phyloP scores from a whole-genome alignment of 176 grass and related monocot species.

The Cenchrus fungigraminus region DNA sequence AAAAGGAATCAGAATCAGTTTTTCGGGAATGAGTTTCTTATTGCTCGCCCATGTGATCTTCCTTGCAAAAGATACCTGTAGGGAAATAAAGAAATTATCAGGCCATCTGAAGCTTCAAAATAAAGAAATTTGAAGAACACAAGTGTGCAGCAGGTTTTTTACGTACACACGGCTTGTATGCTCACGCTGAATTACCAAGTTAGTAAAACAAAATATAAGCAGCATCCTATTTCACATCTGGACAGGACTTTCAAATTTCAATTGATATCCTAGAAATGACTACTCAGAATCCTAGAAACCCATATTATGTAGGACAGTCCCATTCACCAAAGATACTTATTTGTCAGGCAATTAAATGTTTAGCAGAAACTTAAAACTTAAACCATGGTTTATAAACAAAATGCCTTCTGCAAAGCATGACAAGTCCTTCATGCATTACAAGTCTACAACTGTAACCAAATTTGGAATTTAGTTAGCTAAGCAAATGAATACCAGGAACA shows the following conservation, averaged over 20 bases:
- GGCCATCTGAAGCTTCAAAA: constrained; percentile 6
- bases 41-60: constrained; percentile 21
- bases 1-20: constrained; percentile 16
- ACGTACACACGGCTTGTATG: too few relatives aligned
- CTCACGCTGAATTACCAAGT: too few relatives aligned
- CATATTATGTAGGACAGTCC: background rate
- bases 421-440: background rate
- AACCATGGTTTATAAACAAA: background rate
- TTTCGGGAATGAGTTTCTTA: constrained; percentile 10
- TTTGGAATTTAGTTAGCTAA: background rate
- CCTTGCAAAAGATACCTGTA: background rate
- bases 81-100: constrained; percentile 11
- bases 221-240: too few relatives aligned
- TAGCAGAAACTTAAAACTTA: background rate
- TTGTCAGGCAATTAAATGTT: background rate
- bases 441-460: background rate
- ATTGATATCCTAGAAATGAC: too few relatives aligned
- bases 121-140: too few relatives aligned
- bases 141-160: background rate
- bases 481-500: background rate
- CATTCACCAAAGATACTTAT: background rate
- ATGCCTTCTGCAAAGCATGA: background rate
- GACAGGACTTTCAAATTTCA: too few relatives aligned
- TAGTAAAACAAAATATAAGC: too few relatives aligned
- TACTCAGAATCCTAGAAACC: background rate